These are phyloP conservation scores for Thalassiosira mediterranea DNA, from an alignment of 352 stramenopile species.

Conservation along the genomic window DNA sequence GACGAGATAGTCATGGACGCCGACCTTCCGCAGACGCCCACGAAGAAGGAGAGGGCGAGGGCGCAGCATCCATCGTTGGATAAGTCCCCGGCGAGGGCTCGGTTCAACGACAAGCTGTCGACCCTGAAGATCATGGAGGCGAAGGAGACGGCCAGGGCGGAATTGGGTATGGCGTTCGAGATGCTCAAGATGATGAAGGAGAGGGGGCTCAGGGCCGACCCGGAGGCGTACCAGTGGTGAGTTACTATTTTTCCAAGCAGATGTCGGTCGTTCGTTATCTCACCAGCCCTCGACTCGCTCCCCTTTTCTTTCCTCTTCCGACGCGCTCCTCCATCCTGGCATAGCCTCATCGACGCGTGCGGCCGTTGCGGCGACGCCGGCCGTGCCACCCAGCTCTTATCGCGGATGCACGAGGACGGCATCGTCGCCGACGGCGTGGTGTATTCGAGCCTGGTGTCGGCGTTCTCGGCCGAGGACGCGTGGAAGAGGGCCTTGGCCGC, in stretches of 20 bases:
- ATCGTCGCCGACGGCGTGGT: conserved; percentile 66
- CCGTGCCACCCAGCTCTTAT: conserved; percentile 64
- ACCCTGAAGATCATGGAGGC: conserved; percentile 78
- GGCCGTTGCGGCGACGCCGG: conserved; percentile 65
- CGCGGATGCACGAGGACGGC: conserved; percentile 73
- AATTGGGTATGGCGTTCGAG: conserved; percentile 82
- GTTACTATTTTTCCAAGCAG: too few species aligned
- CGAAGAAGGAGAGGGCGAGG: conserved; percentile 25
- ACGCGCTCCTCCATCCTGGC: too few species aligned
- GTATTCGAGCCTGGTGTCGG: conserved; percentile 63
- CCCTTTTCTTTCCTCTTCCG: too few species aligned
- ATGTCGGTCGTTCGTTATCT: too few species aligned
- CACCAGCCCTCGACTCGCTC: too few species aligned
- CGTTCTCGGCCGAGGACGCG: conserved; percentile 60
- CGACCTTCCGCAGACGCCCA: conserved; percentile 33
- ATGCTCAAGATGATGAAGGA: conserved; percentile 85
- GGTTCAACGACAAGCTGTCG: conserved; percentile 74
- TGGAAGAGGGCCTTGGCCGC: conserved; percentile 65
- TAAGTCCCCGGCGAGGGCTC: conserved; percentile 26
- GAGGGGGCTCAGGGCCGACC: conserved; percentile 71
- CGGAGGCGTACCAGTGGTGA: conserved; percentile 80
- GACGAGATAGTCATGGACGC: conserved; percentile 49
- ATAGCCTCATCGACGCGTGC: conserved; percentile 83
- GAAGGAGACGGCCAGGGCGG: conserved; percentile 69
- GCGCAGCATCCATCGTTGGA: conserved; percentile 2